A percentile compares a stretch with the other conserved stretches of the same genome.
Evolutionary conservation across 495 filamentous ascomycete species (phyloP).

Genomic region (Massariosphaeria phaeospora): DNA sequence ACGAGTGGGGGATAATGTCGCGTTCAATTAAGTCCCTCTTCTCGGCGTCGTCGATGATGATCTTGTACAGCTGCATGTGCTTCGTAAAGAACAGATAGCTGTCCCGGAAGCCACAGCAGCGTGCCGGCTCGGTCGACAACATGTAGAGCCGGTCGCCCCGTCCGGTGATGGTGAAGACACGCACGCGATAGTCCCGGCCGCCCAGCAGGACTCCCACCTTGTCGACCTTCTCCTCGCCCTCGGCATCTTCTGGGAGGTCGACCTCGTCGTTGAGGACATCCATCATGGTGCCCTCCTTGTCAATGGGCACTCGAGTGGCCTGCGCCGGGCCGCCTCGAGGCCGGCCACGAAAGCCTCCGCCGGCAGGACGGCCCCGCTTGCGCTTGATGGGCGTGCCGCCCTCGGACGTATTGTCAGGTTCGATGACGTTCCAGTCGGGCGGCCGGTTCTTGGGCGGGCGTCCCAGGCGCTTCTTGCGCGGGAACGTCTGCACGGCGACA

Average conservation of each 20-base stretch:
- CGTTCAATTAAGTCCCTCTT: slow-evolving; percentile 92
- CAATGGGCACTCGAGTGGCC: slow-evolving; percentile 73
- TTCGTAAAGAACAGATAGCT: slow-evolving; percentile 98
- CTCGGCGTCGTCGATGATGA: slow-evolving; percentile 87
- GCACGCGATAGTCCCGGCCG: slow-evolving; percentile 85
- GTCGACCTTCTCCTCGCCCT: slow-evolving; percentile 90
- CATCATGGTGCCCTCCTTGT: slow-evolving; percentile 91
- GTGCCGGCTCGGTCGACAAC: slow-evolving; percentile 93
- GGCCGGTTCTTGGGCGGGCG: slow-evolving; percentile 80
- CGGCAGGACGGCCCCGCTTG: slow-evolving; percentile 60
- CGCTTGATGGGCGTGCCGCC: slow-evolving; percentile 57
- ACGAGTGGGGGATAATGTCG: slow-evolving; percentile 90
- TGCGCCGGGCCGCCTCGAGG: slow-evolving; percentile 72
- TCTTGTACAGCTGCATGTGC: slow-evolving; percentile 89
- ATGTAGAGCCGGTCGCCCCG: slow-evolving; percentile 89
- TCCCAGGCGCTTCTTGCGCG: slow-evolving; percentile 74
- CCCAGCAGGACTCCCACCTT: slow-evolving; percentile 74
- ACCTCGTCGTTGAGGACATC: slow-evolving; percentile 91
- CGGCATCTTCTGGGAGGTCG: slow-evolving; percentile 75
- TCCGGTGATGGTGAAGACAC: slow-evolving; percentile 82
- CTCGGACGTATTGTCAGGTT: slow-evolving; percentile 52
- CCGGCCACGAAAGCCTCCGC: slow-evolving; percentile 63
- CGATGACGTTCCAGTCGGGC: slow-evolving; percentile 64
- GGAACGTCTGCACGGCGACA: slow-evolving; percentile 53
- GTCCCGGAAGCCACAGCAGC: slow-evolving; percentile 94